These are phyloP conservation scores for Gentiana straminea DNA, from an alignment of 257 asterid genomes.

Conservation along the genomic window DNA sequence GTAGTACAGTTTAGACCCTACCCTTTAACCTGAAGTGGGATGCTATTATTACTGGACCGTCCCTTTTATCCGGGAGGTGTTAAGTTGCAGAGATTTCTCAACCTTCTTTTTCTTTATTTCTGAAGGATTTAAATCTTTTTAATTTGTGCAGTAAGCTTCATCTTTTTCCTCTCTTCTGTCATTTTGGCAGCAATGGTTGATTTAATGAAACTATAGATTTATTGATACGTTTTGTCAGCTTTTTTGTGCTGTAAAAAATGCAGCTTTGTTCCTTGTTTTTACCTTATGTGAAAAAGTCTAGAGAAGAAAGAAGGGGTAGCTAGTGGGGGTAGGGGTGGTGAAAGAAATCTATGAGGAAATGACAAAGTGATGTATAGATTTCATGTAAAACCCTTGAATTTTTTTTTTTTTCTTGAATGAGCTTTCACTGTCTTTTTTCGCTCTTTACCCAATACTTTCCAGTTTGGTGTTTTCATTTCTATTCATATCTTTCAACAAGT, in stretches of 20 bases:
- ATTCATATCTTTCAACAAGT: conserved; percentile 51
- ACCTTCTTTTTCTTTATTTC: not conserved
- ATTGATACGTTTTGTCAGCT: conserved; percentile 11
- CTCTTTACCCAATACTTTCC: conserved; percentile 21
- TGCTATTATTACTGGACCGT: too few species aligned
- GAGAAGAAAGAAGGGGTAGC: too few species aligned
- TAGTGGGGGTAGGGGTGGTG: too few species aligned
- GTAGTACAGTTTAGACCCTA: too few species aligned
- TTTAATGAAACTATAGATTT: conserved; percentile 18
- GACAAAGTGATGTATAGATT: conserved; percentile 11
- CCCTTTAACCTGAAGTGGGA: too few species aligned
- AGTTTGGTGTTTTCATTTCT: conserved; percentile 36
- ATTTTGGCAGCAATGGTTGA: conserved; percentile 17
- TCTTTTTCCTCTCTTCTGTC: conserved; percentile 4
- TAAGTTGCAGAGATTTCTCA: too few species aligned
- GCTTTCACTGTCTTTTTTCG: conserved; percentile 15
- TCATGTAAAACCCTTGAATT: conserved; percentile 11
- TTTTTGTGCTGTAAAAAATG: not conserved
- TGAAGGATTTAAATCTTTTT: conserved; percentile 14
- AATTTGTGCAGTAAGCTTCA: conserved; percentile 10
- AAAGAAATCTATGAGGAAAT: too few species aligned
- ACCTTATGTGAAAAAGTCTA: too few species aligned
- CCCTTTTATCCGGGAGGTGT: too few species aligned
- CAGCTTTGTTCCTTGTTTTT: too few species aligned
- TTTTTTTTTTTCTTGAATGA: conserved; percentile 25